Base-by-base conservation (phyloP, 306 rosid genomes). In the Pterocarpus macrocarpus region DNA sequence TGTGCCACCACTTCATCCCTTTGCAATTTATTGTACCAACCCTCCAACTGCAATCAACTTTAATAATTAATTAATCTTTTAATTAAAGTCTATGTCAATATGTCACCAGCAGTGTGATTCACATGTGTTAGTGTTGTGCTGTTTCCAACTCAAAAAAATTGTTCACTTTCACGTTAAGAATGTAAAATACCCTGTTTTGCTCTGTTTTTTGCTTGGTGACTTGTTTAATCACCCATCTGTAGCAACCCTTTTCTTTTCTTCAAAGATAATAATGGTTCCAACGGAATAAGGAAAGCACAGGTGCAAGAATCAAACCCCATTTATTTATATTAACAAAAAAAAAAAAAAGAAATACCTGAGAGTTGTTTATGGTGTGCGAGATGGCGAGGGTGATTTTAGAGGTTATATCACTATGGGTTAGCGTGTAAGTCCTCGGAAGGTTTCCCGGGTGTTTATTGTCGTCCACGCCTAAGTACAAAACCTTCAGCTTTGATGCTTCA, bases 1-100 rank as follows among this genome's bases (percentile, higher is more conserved):
- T 93, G 89, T 15, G 94, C 99, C 72, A 95, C 93, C 65, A 93
- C 97, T 84, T 95, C 98, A 75, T 95, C 98, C 84, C 99, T 95
- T 77, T 95, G 99, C 61, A 93, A 87, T 85, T 75, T 91, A 49
- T 85, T 94, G 79, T 95, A 93, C 99, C 98, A 95, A 41, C 98
- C 99, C 80, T 95, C 94, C 87, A 95, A 65, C 99, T 95, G 91
- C 85, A 86, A 69, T 53, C 44, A 77, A 61, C 78, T 41, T 64
- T 61, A 70, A 50, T 7, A 5, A 10, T 59, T 64, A 17, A 9
- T 63, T 53, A 56, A 12, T 57, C 66, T 17, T 28, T n/a, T 14
- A 11, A 33, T 16, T 43, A 63, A 30, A 5, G 2, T 43, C 9
- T 15, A 33, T 47, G 53, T 22, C 68, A 53, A 15, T n/a, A n/a